phyloP scores from a whole-genome alignment of 805 yeast species.

The Starmera caribaea region DNA sequence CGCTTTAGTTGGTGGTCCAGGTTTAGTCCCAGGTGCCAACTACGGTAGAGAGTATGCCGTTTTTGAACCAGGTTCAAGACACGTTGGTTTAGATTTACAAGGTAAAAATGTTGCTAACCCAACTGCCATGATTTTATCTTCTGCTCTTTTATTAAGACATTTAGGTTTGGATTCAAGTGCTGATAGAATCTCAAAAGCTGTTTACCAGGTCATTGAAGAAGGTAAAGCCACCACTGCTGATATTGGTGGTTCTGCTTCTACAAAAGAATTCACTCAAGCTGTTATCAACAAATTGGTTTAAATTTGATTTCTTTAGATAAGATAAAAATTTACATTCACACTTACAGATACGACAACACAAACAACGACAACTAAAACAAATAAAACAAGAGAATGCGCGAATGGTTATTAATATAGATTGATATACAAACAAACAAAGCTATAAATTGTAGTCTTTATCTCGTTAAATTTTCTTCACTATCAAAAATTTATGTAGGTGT shows the following conservation, averaged over 20 bases:
- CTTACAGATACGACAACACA: too few species aligned
- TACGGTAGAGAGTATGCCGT: conserved; percentile 97
- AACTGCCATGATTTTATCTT: conserved; percentile 91
- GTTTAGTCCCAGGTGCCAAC: conserved; percentile 97
- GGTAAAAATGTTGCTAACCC: conserved; percentile 96
- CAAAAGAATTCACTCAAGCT: conserved; percentile 92
- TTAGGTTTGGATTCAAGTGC: conserved; percentile 81
- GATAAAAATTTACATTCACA: too few species aligned
- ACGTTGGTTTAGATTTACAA: conserved; percentile 93
- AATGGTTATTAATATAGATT: neutral
- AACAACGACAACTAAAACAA: too few species aligned
- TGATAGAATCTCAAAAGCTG: conserved; percentile 80
- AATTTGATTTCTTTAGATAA: neutral
- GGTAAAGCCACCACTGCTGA: conserved; percentile 81
- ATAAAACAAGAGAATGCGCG: too few species aligned
- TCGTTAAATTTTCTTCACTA: too few species aligned
- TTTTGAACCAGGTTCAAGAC: conserved; percentile 99
- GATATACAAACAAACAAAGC: neutral
- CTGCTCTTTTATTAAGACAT: conserved; percentile 90
- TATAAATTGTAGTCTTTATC: too few species aligned
- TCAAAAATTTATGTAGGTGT: too few species aligned
- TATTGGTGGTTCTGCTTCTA: conserved; percentile 83
- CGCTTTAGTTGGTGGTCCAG: conserved; percentile 95
- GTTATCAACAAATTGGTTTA: conserved; percentile 55
- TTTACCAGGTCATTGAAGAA: conserved; percentile 82